These are phyloP conservation scores for Wickerhamiella dianesei DNA, from an alignment of 805 yeast genomes.

Conservation along the genomic window DNA sequence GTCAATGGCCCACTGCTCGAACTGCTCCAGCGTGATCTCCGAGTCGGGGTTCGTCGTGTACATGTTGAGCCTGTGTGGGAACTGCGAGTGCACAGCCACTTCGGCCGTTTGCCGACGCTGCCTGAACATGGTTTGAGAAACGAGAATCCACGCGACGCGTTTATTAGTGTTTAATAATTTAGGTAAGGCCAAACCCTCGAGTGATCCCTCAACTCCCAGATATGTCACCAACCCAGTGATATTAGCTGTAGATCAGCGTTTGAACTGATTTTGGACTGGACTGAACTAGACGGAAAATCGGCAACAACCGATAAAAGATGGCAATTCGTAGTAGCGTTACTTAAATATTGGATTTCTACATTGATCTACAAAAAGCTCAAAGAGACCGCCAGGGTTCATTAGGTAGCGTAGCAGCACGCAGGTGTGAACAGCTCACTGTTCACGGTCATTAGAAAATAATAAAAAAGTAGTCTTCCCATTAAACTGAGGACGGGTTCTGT, in stretches of 20 bases:
- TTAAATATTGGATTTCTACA: not conserved
- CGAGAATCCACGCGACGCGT: constrained; percentile 2
- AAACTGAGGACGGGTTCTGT: not conserved
- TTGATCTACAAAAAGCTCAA: not conserved
- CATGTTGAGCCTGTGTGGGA: constrained; percentile 54
- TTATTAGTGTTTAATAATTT: not conserved
- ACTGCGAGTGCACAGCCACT: constrained; percentile 13
- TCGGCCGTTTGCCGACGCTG: constrained; percentile 2
- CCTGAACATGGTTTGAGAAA: not conserved
- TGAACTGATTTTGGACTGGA: no score
- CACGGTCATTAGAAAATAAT: not conserved
- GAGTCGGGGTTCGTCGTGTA: constrained; percentile 40
- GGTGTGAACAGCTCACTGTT: no score
- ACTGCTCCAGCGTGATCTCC: constrained; percentile 83
- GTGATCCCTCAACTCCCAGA: no score
- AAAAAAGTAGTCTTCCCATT: not conserved
- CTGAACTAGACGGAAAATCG: no score
- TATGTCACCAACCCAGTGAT: no score
- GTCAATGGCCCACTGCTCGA: constrained; percentile 93
- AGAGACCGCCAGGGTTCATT: not conserved
- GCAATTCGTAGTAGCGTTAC: not conserved
- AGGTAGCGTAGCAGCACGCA: not conserved
- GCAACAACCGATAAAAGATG: no score
- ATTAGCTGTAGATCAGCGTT: no score
- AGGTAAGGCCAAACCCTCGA: no score